A percentile compares a stretch with the other conserved stretches of the same genome.
These are phyloP conservation scores for Cryptococcus amylolentus DNA, from an alignment of 1,284 basidiomycete genomes.

Conservation along the genomic window DNA sequence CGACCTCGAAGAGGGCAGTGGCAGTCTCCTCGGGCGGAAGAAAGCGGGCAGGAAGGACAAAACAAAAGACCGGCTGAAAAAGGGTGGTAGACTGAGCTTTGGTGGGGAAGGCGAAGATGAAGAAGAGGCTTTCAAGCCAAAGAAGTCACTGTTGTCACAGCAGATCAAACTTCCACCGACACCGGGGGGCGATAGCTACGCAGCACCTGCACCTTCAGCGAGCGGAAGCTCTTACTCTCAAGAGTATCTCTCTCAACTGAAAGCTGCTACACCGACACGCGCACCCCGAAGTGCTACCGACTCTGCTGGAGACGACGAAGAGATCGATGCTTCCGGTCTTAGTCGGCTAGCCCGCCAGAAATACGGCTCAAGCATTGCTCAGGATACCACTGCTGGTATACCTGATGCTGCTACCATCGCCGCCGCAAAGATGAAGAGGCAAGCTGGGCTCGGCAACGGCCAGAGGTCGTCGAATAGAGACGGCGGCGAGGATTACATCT, in stretches of 20 bases:
- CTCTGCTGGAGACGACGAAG: constrained; percentile 54
- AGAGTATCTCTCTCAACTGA: constrained; percentile 75
- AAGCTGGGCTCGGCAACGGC: constrained; percentile 56
- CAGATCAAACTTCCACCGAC: constrained; percentile 35
- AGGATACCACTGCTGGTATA: constrained; percentile 57
- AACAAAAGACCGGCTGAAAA: constrained; percentile 53
- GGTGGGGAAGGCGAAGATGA: constrained; percentile 58
- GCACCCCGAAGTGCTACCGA: constrained; percentile 45
- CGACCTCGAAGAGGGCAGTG: constrained; percentile 23
- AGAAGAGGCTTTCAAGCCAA: constrained; percentile 42
- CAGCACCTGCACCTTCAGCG: constrained; percentile 22
- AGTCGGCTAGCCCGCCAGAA: constrained; percentile 39
- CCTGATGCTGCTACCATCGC: constrained; percentile 72
- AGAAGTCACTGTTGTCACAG: constrained; percentile 48
- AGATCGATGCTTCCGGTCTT: constrained; percentile 38
- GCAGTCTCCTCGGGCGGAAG: constrained; percentile 44
- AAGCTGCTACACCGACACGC: constrained; percentile 69
- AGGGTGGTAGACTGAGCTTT: constrained; percentile 63
- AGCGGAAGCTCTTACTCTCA: constrained; percentile 64
- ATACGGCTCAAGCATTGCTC: constrained; percentile 41
- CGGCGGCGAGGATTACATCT: constrained; percentile 79
- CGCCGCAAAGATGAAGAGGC: constrained; percentile 73
- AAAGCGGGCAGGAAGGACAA: constrained; percentile 42
- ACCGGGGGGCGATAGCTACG: neutral
- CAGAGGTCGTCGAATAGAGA: constrained; percentile 34